A percentile compares a stretch with the other conserved stretches of the same genome.
Evolutionary conservation across 202 grass and related monocot species (phyloP).

Genomic region (Hordeum pubiflorum): DNA sequence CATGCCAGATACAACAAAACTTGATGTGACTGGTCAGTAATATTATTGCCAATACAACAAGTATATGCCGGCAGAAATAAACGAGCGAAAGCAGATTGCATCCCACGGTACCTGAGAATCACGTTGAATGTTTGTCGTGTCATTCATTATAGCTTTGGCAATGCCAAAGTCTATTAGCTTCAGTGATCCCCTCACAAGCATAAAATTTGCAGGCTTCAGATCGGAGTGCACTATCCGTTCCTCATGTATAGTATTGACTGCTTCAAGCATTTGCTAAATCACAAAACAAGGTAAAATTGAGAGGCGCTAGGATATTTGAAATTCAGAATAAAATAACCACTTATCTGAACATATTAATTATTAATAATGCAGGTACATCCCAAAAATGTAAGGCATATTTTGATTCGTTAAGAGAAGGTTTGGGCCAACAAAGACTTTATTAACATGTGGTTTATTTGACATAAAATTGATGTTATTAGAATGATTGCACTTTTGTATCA

Average conservation of each 20-base stretch:
- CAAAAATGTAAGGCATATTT: background rate
- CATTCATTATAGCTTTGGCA: constrained; percentile 95
- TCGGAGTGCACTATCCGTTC: constrained; percentile 91
- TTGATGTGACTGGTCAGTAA: background rate
- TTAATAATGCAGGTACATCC: background rate
- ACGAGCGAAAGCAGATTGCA: background rate
- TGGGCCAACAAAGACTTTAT: background rate
- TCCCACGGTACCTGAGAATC: constrained; percentile 69
- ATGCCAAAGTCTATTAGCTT: constrained; percentile 96
- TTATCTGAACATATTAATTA: background rate
- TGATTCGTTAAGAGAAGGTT: background rate
- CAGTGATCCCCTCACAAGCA: constrained; percentile 65
- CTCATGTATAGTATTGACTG: constrained; percentile 88
- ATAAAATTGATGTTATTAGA: background rate
- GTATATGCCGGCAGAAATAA: background rate
- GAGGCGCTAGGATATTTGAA: background rate
- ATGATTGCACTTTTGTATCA: background rate
- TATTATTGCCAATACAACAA: constrained; percentile 16
- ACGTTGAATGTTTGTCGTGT: constrained; percentile 92
- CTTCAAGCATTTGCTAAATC: constrained; percentile 97
- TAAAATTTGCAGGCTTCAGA: constrained; percentile 93
- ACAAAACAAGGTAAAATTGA: constrained; percentile 13
- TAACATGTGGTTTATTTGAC: background rate
- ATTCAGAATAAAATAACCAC: background rate
- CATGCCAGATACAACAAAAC: background rate